These are phyloP conservation scores for Monosporascus sp. DNA, from an alignment of 2,329 filamentous ascomycete genomes.

Conservation along the genomic window DNA sequence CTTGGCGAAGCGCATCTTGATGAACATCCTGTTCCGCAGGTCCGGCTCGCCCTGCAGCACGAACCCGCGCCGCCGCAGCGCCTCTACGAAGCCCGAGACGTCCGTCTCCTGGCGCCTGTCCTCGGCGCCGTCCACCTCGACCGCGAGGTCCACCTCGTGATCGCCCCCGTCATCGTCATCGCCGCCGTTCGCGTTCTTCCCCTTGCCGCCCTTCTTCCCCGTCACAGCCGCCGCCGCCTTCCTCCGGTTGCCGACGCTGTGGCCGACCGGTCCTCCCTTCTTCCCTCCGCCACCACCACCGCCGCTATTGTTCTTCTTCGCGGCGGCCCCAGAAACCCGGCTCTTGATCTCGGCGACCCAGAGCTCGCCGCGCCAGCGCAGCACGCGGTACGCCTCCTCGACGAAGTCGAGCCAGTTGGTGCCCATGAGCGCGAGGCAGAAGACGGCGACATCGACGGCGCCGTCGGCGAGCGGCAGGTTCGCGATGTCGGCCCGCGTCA, in stretches of 20 bases:
- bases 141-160: conserved; percentile 53
- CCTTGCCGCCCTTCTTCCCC: conserved; percentile 36
- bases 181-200: conserved; percentile 20
- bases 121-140: conserved; percentile 65
- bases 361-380: conserved; percentile 90
- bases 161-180: conserved; percentile 43
- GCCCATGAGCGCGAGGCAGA: conserved; percentile 96
- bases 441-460: conserved; percentile 80
- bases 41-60: conserved; percentile 71
- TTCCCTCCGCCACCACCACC: conserved; percentile 39
- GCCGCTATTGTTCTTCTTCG: conserved; percentile 39
- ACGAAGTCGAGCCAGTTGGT: conserved; percentile 98
- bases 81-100: conserved; percentile 79
- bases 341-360: conserved; percentile 98
- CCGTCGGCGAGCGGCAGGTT: conserved; percentile 70
- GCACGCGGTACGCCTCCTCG: conserved; percentile 87
- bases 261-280: conserved; percentile 46
- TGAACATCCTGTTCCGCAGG: conserved; percentile 94
- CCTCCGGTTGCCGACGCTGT: conserved; percentile 67
- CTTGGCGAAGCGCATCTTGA: conserved; percentile 93
- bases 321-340: conserved; percentile 65
- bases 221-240: conserved; percentile 44
- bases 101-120: conserved; percentile 70
- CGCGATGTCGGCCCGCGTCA: conserved; percentile 86
- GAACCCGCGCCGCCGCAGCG: conserved; percentile 75